Conservation (phyloP, 1,284 basidiomycete species). For the Puccinia polysora region DNA sequence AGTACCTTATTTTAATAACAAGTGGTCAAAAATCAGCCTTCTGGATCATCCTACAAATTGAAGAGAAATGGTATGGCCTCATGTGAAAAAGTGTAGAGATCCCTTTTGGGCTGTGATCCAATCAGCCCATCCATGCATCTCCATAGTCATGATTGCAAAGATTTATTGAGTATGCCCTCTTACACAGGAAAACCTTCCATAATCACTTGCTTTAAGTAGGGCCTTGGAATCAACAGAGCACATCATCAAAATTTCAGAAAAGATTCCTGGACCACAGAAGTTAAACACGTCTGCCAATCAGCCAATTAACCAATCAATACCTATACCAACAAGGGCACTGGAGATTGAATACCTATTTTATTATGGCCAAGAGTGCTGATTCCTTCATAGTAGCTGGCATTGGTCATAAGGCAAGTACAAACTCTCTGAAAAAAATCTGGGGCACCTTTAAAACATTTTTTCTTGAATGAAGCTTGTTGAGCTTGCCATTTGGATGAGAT, state of each 20-base stretch:
- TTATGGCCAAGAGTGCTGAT: conserved; percentile 20
- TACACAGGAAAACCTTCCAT: no score
- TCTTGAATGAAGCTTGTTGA: no score
- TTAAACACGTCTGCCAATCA: no score
- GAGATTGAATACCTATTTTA: conserved; percentile 20
- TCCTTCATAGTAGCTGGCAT: conserved; percentile 28
- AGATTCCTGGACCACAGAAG: conserved; percentile 20
- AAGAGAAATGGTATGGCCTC: background rate
- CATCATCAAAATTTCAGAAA: conserved; percentile 33
- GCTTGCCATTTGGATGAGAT: no score
- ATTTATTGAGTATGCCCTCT: no score
- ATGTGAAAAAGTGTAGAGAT: conserved; percentile 27
- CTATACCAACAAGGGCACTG: no score
- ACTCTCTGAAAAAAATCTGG: conserved; percentile 16
- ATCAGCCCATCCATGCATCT: conserved; percentile 35
- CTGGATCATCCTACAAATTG: background rate
- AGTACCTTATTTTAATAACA: background rate
- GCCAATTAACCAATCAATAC: no score
- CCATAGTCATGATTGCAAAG: background rate
- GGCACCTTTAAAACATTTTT: no score
- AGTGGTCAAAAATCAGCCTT: background rate
- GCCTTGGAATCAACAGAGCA: conserved; percentile 23
- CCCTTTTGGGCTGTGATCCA: conserved; percentile 2
- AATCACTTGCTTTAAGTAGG: conserved; percentile 25
- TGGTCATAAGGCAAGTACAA: conserved; percentile 36